Conservation (phyloP, 2,329 filamentous ascomycete species). For the Thelonectria blattea region DNA sequence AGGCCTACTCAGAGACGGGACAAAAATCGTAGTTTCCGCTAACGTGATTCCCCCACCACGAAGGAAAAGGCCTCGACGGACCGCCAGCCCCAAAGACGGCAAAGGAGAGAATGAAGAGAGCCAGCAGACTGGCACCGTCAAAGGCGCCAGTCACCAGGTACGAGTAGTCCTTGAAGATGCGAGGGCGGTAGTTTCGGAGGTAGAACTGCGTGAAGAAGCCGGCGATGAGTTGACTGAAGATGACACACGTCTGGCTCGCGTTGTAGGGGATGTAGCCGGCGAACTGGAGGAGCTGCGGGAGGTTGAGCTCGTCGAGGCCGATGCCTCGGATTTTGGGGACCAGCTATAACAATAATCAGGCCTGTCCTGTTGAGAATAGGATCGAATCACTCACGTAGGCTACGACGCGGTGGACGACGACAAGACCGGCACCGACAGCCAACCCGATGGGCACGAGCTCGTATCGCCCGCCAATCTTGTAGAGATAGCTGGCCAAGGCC, state of each 20-base stretch:
- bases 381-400: conserved; percentile 42
- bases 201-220: conserved; percentile 60
- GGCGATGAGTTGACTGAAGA: conserved; percentile 52
- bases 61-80: conserved; percentile 51
- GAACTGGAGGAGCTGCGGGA: conserved; percentile 61
- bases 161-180: conserved; percentile 59
- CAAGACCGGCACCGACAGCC: conserved; percentile 52
- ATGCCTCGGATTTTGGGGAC: conserved; percentile 53
- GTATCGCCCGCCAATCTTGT: conserved; percentile 52
- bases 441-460: conserved; percentile 57
- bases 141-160: conserved; percentile 60
- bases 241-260: conserved; percentile 59
- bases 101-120: conserved; percentile 60
- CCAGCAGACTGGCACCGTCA: conserved; percentile 56
- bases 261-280: conserved; percentile 63
- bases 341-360: conserved; percentile 42
- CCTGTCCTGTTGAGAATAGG: neutral
- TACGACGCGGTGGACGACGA: conserved; percentile 52
- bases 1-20: conserved; percentile 43
- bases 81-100: conserved; percentile 61
- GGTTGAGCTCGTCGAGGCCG: conserved; percentile 52
- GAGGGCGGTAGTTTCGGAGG: conserved; percentile 57
- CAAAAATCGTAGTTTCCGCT: conserved; percentile 57
- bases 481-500: conserved; percentile 61
- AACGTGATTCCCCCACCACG: conserved; percentile 61